Percentiles rank a stretch among this genome's conserved stretches.
Conservation (phyloP, 148 eudicot species). For the Chenopodium suecicum region DNA sequence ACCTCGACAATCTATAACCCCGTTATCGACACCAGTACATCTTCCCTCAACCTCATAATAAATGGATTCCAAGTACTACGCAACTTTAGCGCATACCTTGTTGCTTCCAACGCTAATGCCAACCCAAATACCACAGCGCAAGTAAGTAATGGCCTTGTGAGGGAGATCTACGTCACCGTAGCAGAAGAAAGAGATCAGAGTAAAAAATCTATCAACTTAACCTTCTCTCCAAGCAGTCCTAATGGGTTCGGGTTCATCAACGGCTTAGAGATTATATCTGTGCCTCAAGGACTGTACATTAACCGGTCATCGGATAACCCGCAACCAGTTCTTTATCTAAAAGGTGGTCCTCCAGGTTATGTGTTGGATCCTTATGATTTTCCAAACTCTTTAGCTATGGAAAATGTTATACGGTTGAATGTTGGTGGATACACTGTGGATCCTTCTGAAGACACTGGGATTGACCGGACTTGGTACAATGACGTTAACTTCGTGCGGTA, state of each 20-base stretch:
- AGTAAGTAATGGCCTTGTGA: neutral
- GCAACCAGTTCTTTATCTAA: neutral
- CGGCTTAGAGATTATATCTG: neutral
- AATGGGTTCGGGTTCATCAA: neutral
- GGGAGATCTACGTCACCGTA: neutral
- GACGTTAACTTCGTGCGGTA: neutral
- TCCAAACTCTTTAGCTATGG: neutral
- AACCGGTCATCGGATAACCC: neutral
- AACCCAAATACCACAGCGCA: neutral
- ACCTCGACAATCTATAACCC: neutral
- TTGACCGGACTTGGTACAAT: neutral
- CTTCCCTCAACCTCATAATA: neutral
- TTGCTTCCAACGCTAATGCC: neutral
- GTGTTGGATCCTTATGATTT: no score
- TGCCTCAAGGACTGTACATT: neutral
- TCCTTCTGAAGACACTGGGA: neutral
- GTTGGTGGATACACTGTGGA: neutral
- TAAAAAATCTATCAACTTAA: neutral
- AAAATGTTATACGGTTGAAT: neutral
- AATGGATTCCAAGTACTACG: neutral
- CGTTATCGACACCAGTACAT: neutral
- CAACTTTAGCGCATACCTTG: neutral
- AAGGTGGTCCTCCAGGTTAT: neutral
- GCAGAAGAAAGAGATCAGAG: no score
- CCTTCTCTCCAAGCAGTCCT: neutral